These are phyloP conservation scores for Colletotrichum lupini DNA, from an alignment of 2,329 filamentous ascomycete species.

Conservation along the genomic window DNA sequence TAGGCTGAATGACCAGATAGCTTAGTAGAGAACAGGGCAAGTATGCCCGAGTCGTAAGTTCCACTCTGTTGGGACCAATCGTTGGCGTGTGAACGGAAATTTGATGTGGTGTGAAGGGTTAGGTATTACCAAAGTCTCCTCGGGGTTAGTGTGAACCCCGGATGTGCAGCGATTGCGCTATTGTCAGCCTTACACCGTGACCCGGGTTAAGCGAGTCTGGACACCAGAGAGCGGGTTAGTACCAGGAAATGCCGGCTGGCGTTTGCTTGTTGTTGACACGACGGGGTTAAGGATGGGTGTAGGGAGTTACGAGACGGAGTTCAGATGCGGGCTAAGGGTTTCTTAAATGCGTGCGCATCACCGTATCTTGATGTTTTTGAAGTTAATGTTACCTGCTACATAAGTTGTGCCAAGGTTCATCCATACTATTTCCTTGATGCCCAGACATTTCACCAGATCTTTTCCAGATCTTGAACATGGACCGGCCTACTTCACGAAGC, in stretches of 20 bases:
- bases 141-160: conserved; percentile 10
- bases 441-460: background rate
- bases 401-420: background rate
- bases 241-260: background rate
- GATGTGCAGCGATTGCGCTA: background rate
- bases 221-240: background rate
- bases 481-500: background rate
- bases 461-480: background rate
- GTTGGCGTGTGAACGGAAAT: background rate
- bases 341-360: background rate
- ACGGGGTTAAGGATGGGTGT: background rate
- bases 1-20: background rate
- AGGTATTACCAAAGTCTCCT: background rate
- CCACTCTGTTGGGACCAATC: background rate
- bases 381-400: background rate
- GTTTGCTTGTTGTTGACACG: background rate
- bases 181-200: background rate
- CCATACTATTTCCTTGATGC: background rate
- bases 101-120: too few relatives aligned
- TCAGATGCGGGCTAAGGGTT: background rate
- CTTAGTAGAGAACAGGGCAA: background rate
- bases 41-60: background rate
- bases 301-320: background rate
- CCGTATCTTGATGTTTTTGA: background rate
- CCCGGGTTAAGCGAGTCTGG: background rate